Base-by-base conservation (phyloP, 2,329 filamentous ascomycete genomes). In the Harringtonia aguacate region DNA sequence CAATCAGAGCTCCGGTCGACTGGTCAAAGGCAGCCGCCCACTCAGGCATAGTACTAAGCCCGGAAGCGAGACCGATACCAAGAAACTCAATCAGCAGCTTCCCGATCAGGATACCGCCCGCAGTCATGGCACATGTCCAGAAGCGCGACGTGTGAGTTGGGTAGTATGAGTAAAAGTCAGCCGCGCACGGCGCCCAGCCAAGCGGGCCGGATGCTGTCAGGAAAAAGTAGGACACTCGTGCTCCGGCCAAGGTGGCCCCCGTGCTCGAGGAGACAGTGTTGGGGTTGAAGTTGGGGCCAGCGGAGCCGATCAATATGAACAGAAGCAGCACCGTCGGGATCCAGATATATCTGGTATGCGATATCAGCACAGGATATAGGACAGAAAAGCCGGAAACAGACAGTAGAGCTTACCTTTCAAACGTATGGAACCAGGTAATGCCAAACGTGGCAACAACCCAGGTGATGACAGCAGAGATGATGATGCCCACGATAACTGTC, bases 371-470 rank as follows among this genome's bases (percentile, higher is more conserved):
- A 17, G 10, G 5, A 28, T 15, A 8, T 12, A 27, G 14, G 21
- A n/a, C 8, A 8, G 4, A 4, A 9, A 9, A 20, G n/a, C n/a
- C n/a, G n/a, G n/a, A n/a, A n/a, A n/a, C n/a, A 13, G 38, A 22
- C 14, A 22, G 28, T 45, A 49, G 8, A 46, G 33, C 57, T 48
- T 58, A 75, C 56, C 79, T 70, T 61, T 84, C 79, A 56, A 84
- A 86, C 43, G 72, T 67, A 54, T 85, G 80, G 57, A 86, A 83
- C 36, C 78, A 63, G 43, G 69, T 70, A 55, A 84, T 83, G 0
- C 81, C 81, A 55, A 84, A 83, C 0, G 76, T 79, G 1, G 78
- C 79, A 35, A 85, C 70, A 2, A 68, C 61, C 74, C 77, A 81
- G 27, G 73, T 74, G 30, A 83, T 72, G 21, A 81, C 52, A 1